Conservation (phyloP, 805 yeast genomes). For the Candida stauntonica region DNA sequence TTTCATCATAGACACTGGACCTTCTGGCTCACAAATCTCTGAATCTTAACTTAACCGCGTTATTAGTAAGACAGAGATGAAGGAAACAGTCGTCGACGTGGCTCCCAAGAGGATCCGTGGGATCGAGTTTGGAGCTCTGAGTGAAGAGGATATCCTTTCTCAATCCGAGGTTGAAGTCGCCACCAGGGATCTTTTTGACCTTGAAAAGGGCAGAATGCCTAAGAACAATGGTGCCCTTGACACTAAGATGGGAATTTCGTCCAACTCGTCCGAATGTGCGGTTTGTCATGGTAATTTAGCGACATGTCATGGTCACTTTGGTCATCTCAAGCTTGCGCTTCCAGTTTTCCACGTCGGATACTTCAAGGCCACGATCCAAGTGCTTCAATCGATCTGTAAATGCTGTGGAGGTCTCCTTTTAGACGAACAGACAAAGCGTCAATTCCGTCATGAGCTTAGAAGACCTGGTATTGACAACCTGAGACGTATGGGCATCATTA, state of each 20-base stretch:
- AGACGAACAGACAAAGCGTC: slow-evolving; percentile 66
- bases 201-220: slow-evolving; percentile 85
- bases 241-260: slow-evolving; percentile 88
- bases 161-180: slow-evolving; percentile 93
- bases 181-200: slow-evolving; percentile 86
- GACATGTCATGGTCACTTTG: slow-evolving; percentile 97
- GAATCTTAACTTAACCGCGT: background rate
- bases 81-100: slow-evolving; percentile 52
- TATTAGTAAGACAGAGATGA: slow-evolving; percentile 21
- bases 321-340: slow-evolving; percentile 85
- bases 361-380: slow-evolving; percentile 84
- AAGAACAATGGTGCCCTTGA: slow-evolving; percentile 86
- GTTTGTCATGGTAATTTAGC: slow-evolving; percentile 93
- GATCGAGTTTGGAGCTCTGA: slow-evolving; percentile 87
- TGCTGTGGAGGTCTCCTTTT: slow-evolving; percentile 75
- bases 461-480: slow-evolving; percentile 87
- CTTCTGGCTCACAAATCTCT: slow-evolving; percentile 27
- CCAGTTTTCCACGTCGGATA: slow-evolving; percentile 98
- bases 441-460: slow-evolving; percentile 72
- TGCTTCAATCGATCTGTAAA: slow-evolving; percentile 88
- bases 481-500: slow-evolving; percentile 85
- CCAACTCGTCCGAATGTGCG: slow-evolving; percentile 77
- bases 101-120: slow-evolving; percentile 91
- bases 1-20: slow-evolving; percentile 15
- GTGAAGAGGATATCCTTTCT: slow-evolving; percentile 84